Conservation (phyloP, 768 basidiomycete species). For the Tylopilus plumbeoviolaceoides region DNA sequence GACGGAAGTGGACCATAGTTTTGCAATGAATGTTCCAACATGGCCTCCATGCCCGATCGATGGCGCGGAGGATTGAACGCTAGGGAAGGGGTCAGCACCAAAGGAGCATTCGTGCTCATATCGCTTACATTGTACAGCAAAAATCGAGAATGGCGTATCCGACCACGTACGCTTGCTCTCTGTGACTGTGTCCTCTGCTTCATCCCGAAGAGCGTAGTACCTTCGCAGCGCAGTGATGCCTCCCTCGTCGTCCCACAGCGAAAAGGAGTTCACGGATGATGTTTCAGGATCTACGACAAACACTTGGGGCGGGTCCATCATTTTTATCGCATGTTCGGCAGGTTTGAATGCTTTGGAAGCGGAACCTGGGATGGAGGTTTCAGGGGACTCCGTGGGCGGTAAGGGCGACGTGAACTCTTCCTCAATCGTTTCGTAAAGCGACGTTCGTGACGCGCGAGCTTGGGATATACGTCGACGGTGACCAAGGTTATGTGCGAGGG, state of each 20-base stretch:
- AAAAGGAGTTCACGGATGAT: conserved; percentile 41
- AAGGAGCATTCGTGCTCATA: not conserved
- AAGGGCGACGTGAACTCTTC: conserved; percentile 51
- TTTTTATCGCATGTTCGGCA: conserved; percentile 10
- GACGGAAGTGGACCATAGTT: conserved; percentile 71
- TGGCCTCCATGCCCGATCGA: conserved; percentile 63
- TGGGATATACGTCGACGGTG: conserved; percentile 70
- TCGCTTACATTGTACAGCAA: conserved; percentile 64
- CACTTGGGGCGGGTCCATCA: conserved; percentile 37
- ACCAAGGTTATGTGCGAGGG: conserved; percentile 55
- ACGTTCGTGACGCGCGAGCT: conserved; percentile 57
- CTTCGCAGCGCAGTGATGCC: conserved; percentile 60
- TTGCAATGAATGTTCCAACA: conserved; percentile 69
- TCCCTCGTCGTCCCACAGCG: conserved; percentile 64
- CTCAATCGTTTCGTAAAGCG: conserved; percentile 77
- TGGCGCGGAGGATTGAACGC: conserved; percentile 69
- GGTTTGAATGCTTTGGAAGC: conserved; percentile 30
- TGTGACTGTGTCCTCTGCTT: conserved; percentile 65
- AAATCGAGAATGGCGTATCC: conserved; percentile 74
- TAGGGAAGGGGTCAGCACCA: conserved; percentile 24
- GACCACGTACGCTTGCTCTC: conserved; percentile 65
- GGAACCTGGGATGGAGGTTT: conserved; percentile 9
- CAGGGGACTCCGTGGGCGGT: conserved; percentile 27
- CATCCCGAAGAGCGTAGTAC: conserved; percentile 66
- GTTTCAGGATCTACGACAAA: conserved; percentile 57